A percentile compares a stretch with the other conserved stretches of the same genome.
Evolutionary conservation across 257 asterid genomes (phyloP).

Genomic region (Rauvolfia tetraphylla): DNA sequence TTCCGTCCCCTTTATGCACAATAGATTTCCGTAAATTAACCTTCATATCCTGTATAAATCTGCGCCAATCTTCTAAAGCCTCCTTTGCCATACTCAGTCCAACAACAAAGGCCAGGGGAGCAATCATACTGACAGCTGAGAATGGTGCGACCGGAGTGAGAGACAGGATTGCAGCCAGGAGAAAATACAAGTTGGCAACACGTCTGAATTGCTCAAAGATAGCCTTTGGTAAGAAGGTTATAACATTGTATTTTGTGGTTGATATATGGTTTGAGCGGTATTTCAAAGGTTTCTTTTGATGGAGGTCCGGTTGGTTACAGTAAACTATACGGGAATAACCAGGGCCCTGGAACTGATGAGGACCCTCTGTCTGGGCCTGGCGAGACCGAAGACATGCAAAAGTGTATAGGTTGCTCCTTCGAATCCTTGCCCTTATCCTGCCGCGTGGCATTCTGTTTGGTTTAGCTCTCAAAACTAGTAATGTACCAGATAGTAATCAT

Average conservation of each 20-base stretch:
- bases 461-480: conserved; percentile 24
- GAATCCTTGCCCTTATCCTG: conserved; percentile 66
- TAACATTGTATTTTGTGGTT: conserved; percentile 87
- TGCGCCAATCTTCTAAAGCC: conserved; percentile 88
- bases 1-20: conserved; percentile 63
- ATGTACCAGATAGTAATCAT: conserved; percentile 19
- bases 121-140: conserved; percentile 76
- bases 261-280: conserved; percentile 75
- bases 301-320: conserved; percentile 79
- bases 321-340: conserved; percentile 75
- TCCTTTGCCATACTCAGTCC: conserved; percentile 99
- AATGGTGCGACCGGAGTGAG: conserved; percentile 82
- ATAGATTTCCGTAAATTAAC: conserved; percentile 71
- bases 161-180: conserved; percentile 76
- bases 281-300: conserved; percentile 58
- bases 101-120: conserved; percentile 86
- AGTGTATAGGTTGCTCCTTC: conserved; percentile 76
- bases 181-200: conserved; percentile 94
- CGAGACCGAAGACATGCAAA: conserved; percentile 64
- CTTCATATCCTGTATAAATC: conserved; percentile 92
- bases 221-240: conserved; percentile 89
- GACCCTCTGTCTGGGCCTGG: conserved; percentile 38
- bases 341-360: conserved; percentile 58
- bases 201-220: conserved; percentile 89
- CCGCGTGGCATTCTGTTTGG: conserved; percentile 57